Percentiles rank a stretch among this genome's conserved stretches.
Conservation (phyloP, 768 basidiomycete genomes). For the Mycena galericulata region DNA sequence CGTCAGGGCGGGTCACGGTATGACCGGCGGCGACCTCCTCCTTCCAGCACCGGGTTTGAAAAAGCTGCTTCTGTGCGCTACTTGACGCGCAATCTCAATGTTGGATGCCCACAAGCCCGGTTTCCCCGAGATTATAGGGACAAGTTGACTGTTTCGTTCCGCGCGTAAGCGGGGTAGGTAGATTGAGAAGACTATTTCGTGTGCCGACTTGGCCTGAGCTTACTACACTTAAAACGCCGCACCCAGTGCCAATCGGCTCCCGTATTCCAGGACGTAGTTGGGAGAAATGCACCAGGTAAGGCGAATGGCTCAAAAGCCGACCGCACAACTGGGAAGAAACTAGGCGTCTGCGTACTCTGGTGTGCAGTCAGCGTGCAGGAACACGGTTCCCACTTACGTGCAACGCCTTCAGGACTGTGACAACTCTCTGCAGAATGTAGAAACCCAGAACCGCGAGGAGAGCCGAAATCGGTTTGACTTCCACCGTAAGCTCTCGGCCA, state of each 20-base stretch:
- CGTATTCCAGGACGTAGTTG: conserved; percentile 46
- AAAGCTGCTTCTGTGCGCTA: conserved; percentile 55
- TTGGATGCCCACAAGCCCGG: conserved; percentile 57
- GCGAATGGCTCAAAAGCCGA: conserved; percentile 44
- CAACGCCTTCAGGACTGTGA: neutral
- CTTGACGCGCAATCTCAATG: conserved; percentile 60
- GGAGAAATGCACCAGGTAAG: conserved; percentile 42
- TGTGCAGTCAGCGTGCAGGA: too few species aligned
- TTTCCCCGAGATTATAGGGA: conserved; percentile 46
- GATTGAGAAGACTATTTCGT: neutral
- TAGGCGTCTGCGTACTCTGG: neutral
- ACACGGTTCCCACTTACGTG: neutral
- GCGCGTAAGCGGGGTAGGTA: conserved; percentile 31
- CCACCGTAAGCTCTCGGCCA: neutral
- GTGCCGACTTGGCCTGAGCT: conserved; percentile 10
- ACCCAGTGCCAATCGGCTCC: conserved; percentile 41
- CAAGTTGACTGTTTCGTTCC: conserved; percentile 41
- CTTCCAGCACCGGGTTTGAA: conserved; percentile 54
- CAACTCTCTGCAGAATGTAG: neutral
- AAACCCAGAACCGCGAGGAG: neutral
- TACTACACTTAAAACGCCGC: conserved; percentile 33
- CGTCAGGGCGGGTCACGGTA: conserved; percentile 48
- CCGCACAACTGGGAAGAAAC: conserved; percentile 38
- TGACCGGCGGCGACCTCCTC: conserved; percentile 40
- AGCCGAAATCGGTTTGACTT: conserved; percentile 1